Evolutionary conservation across 176 grass and related monocot species (phyloP), one percentile per base, ranked within the genome.

Genomic region (Bothriochloa decipiens): DNA sequence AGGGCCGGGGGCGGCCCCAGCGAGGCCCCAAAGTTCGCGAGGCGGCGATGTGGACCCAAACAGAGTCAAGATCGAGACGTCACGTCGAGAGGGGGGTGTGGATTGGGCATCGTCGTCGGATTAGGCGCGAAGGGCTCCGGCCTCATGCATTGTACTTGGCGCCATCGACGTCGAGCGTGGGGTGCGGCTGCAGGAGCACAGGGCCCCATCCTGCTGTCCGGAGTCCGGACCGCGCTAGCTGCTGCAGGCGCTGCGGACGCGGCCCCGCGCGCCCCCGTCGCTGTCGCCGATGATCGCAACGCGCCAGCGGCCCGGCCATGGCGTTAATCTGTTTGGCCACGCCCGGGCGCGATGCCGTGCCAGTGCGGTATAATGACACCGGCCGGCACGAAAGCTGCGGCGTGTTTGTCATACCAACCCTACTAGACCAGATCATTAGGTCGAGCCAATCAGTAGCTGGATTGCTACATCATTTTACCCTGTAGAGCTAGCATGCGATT

Each of bases 201-300:
- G 85, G 50, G 76, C 49, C 32, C 8, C 73, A 57, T 57, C 50
- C 49, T 52, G 50, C 49, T 52, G 50, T 6, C 50, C 35, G 35
- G 35, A 36, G 35, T 36, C 35, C 42, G 11, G 42, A 1, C 45
- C 50, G 5, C n/a, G n/a, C n/a, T 20, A 52, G 49, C 17, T 20
- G 50, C 50, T 20, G 17, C 29, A 32, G 29, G 29, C 14, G 26
- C 43, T 9, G 71, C 71, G 43, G 55, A 29, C 68, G 5, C 75
- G 53, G 47, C 49, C 78, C 55, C 16, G 37, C 12, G 63, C 6
- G 39, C 49, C 5, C 49, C 16, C 49, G 49, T 52, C 49, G 49
- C 49, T 52, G 49, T 52, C 49, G 49, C 49, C 55, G 88, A 83
- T 86, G 88, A 90, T 90, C 17, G 88, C 84, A 83, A 87, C 84